phyloP scores from a whole-genome alignment of 306 rosid species.

The Citrullus colocynthis region DNA sequence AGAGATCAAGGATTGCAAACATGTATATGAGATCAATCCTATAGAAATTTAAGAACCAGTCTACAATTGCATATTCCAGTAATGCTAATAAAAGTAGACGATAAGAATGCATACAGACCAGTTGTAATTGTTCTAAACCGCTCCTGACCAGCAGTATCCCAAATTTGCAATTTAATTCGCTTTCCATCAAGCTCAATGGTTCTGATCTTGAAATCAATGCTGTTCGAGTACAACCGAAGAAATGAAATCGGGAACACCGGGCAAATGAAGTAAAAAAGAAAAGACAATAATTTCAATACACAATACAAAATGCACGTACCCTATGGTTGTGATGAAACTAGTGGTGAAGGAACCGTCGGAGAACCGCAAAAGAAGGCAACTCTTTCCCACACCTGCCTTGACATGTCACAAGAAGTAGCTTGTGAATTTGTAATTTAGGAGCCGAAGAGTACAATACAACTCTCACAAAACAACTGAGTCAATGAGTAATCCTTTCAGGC shows the following conservation, averaged over 20 bases:
- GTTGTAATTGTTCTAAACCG: slow-evolving; percentile 88
- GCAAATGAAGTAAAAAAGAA: background rate
- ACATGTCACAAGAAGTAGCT: slow-evolving; percentile 3
- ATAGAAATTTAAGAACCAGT: background rate
- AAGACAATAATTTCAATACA: background rate
- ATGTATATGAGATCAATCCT: background rate
- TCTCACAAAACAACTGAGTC: background rate
- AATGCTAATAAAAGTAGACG: background rate
- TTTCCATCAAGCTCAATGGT: slow-evolving; percentile 88
- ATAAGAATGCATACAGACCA: slow-evolving; percentile 33
- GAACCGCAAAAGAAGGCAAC: slow-evolving; percentile 95
- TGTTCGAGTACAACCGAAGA: slow-evolving; percentile 19
- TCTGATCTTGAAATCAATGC: slow-evolving; percentile 92
- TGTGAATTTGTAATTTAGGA: background rate
- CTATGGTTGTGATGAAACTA: slow-evolving; percentile 86
- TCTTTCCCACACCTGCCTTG: slow-evolving; percentile 85
- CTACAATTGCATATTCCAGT: background rate
- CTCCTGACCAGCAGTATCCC: slow-evolving; percentile 98
- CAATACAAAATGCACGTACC: slow-evolving; percentile 28
- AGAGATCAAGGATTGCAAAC: background rate
- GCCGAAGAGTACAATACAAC: background rate
- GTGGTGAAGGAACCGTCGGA: slow-evolving; percentile 92
- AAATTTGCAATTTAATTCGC: slow-evolving; percentile 86
- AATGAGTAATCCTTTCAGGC: background rate
- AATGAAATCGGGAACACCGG: slow-evolving; percentile 11